These are phyloP conservation scores for Chaetomiaceae sp. DNA, from an alignment of 2,329 filamentous ascomycete genomes.

Conservation along the genomic window DNA sequence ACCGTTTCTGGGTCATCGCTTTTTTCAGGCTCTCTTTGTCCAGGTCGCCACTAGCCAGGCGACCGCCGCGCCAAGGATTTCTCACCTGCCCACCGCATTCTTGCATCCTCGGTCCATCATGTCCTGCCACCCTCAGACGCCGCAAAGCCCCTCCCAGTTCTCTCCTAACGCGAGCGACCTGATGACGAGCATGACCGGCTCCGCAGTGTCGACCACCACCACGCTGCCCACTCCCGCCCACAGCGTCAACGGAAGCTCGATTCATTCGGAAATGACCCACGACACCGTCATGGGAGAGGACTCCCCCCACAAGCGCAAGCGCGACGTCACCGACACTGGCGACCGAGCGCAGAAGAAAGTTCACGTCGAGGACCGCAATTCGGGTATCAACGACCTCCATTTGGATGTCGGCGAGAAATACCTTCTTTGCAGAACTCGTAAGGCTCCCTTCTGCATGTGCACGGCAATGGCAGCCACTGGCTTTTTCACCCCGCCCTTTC, in stretches of 20 bases:
- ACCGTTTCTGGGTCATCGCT: background rate
- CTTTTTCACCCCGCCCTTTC: constrained; percentile 19
- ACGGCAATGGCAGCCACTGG: constrained; percentile 12
- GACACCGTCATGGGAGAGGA: constrained; percentile 46
- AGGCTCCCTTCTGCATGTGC: constrained; percentile 47
- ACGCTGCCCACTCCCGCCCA: constrained; percentile 59
- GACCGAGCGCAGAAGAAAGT: constrained; percentile 58
- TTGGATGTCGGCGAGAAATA: constrained; percentile 64
- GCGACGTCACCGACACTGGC: constrained; percentile 51
- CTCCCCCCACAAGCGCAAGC: constrained; percentile 59
- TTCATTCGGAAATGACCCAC: constrained; percentile 40
- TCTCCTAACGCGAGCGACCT: constrained; percentile 53
- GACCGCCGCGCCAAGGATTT: constrained; percentile 21
- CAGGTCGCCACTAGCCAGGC: constrained; percentile 18
- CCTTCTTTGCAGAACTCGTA: constrained; percentile 63
- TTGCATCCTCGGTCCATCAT: constrained; percentile 40
- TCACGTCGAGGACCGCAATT: constrained; percentile 56
- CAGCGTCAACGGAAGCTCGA: constrained; percentile 55
- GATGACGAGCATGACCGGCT: constrained; percentile 47
- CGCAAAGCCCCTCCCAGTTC: constrained; percentile 62
- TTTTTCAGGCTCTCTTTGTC: constrained; percentile 20
- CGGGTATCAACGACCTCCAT: constrained; percentile 61
- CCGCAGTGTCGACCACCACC: constrained; percentile 47
- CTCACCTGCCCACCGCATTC: constrained; percentile 27
- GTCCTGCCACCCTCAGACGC: constrained; percentile 64